Evolutionary conservation across 2,329 filamentous ascomycete genomes (phyloP).

Genomic region (Exophiala lecanii-corni): DNA sequence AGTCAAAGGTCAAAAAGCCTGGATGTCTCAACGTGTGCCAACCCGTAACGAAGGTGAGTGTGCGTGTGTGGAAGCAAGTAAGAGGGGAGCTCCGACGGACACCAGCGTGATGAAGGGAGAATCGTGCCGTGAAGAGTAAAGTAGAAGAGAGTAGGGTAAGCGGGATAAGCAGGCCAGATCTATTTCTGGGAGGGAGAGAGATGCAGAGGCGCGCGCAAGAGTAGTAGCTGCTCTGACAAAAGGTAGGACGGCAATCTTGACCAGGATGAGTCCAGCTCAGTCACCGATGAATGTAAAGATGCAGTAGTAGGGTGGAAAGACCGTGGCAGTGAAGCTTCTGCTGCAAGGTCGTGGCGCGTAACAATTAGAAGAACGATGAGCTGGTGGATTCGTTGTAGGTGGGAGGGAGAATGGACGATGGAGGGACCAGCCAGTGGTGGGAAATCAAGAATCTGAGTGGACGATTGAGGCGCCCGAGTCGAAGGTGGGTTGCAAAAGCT

Average conservation of each 20-base stretch:
- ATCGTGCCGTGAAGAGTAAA: conserved; percentile 19
- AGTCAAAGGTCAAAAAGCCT: conserved; percentile 18
- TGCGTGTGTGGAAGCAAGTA: neutral
- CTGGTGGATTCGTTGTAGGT: neutral
- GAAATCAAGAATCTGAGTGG: conserved; percentile 5
- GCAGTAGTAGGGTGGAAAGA: conserved; percentile 15
- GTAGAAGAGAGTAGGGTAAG: conserved; percentile 7
- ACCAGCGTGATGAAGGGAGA: conserved; percentile 17
- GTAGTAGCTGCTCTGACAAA: conserved; percentile 6
- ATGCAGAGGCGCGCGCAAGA: conserved; percentile 13
- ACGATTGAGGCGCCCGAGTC: conserved; percentile 8
- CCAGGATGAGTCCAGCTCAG: conserved; percentile 26
- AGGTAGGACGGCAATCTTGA: conserved; percentile 17
- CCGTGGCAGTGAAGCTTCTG: conserved; percentile 12
- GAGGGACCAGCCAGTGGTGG: conserved; percentile 9
- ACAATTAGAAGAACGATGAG: conserved; percentile 11
- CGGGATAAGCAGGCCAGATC: conserved; percentile 14
- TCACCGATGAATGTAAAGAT: conserved; percentile 13
- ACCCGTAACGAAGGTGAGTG: conserved; percentile 5
- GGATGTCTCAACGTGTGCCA: conserved; percentile 4
- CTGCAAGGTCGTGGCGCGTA: conserved; percentile 23
- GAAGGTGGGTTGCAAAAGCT: conserved; percentile 1
- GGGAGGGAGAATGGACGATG: conserved; percentile 14
- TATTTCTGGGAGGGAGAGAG: conserved; percentile 23
- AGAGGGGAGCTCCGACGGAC: conserved; percentile 12